phyloP scores from a whole-genome alignment of 345 rosid genomes.

The Sonneratia caseolaris region DNA sequence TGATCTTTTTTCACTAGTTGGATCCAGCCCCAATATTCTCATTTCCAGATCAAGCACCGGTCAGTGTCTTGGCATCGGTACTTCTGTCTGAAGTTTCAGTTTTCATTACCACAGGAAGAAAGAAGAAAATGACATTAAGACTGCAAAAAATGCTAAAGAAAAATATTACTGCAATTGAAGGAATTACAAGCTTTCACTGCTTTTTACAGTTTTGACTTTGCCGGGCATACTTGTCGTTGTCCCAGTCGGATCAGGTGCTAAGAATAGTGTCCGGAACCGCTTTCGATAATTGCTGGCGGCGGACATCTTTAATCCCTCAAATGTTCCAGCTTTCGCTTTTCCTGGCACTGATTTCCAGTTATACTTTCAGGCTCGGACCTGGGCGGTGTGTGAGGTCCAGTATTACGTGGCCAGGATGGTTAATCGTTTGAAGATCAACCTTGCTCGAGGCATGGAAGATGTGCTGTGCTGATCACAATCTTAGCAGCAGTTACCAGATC shows the following conservation, averaged over 20 bases:
- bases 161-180: not conserved
- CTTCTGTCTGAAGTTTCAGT: not conserved
- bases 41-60: not conserved
- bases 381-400: too few species aligned
- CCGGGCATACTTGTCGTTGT: not conserved
- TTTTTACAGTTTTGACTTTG: constrained; percentile 1
- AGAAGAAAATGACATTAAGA: not conserved
- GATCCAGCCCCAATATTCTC: not conserved
- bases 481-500: too few species aligned
- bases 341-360: too few species aligned
- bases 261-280: too few species aligned
- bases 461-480: too few species aligned
- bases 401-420: too few species aligned
- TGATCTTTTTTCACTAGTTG: not conserved
- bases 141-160: not conserved
- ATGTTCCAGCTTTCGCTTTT: too few species aligned
- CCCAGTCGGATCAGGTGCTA: not conserved
- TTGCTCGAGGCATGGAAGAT: too few species aligned
- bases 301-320: too few species aligned
- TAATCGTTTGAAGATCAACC: too few species aligned
- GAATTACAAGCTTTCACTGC: not conserved
- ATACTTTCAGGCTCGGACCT: too few species aligned
- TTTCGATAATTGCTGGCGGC: too few species aligned
- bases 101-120: not conserved
- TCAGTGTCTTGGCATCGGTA: not conserved